These are phyloP conservation scores for Penicillium taxi DNA, from an alignment of 495 filamentous ascomycete species.

Conservation along the genomic window DNA sequence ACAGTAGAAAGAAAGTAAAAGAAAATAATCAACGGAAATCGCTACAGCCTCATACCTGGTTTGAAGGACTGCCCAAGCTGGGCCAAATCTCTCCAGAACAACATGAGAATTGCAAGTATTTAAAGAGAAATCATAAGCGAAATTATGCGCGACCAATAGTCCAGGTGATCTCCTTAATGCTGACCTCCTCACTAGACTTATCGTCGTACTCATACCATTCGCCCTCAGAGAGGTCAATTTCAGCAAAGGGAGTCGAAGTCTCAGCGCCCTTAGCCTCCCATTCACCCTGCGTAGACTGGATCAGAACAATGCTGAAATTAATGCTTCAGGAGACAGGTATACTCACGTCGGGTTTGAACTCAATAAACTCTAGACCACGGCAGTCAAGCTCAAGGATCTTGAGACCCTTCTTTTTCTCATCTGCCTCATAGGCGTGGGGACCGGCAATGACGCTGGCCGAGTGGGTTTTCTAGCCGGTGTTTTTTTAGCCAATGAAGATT, in stretches of 20 bases:
- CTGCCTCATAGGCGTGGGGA: conserved; percentile 57
- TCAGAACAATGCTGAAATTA: background rate
- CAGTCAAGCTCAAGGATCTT: conserved; percentile 89
- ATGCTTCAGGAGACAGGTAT: background rate
- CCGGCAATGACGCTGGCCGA: conserved; percentile 62
- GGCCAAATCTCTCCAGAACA: too few relatives aligned
- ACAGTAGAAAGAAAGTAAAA: too few relatives aligned
- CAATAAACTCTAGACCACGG: conserved; percentile 82
- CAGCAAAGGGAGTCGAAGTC: conserved; percentile 66
- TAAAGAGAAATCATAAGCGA: background rate
- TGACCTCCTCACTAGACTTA: conserved; percentile 70
- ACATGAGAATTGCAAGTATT: background rate
- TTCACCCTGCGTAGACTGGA: conserved; percentile 52
- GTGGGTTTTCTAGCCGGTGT: conserved; percentile 47
- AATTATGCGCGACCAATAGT: conserved; percentile 50
- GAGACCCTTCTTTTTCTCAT: conserved; percentile 56
- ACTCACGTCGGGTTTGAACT: conserved; percentile 79
- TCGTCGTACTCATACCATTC: conserved; percentile 91
- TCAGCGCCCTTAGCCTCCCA: conserved; percentile 81
- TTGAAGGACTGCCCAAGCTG: background rate
- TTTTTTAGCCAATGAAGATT: background rate
- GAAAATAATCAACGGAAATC: too few relatives aligned
- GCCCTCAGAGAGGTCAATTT: conserved; percentile 73
- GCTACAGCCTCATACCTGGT: conserved; percentile 7
- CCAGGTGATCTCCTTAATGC: conserved; percentile 89